Base-by-base conservation (phyloP, 2,329 filamentous ascomycete genomes). In the Stachybotrys chlorohalonatus region DNA sequence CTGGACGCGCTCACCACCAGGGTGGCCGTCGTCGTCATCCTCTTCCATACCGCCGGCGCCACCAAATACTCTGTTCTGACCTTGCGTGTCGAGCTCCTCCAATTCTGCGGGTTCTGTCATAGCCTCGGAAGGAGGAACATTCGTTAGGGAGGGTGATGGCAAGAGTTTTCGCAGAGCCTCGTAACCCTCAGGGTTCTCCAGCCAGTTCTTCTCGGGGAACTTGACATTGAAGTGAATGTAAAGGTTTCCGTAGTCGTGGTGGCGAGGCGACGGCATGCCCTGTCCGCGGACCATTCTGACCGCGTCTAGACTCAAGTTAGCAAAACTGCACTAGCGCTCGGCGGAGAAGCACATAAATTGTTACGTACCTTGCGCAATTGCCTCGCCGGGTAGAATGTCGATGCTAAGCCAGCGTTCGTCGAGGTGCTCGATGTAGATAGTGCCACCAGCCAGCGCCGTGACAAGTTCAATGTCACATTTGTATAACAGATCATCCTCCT, bases 181-280 rank as follows among this genome's bases (percentile, higher is more conserved):
- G 63, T 95, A 88, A 58, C 89, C 86, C 55, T 84, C 79, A 15
- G 84, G 76, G 52, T 87, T 78, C 45, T 82, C 69, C 45, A 82
- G 82, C 81, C 83, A 87, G 68, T 83, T 78, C 76, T 85, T 87
- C 67, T 89, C 86, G 51, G 94, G 94, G 82, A 99, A 97, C 76
- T 95, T 96, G 75, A 99, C 91, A 66, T 89, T 86, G 77, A 99
- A 99, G 70, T 95, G 90, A 67, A 99, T 91, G 78, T 94, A 99
- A 64, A 99, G 80, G 76, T 99, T 96, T 66, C 94, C 94, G 68
- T 83, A 85, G 73, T 97, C 89, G 79, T 99, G 94, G 73, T 97
- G 94, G 64, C 94, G 85, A 73, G 84, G 88, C 5, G 94, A 95
- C 47, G 94, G 94, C 94, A 99, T 99, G 71, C 94, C 94, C 75